Evolutionary conservation across 2,329 filamentous ascomycete species (phyloP).

Genomic region (Paramyrothecium roridum): DNA sequence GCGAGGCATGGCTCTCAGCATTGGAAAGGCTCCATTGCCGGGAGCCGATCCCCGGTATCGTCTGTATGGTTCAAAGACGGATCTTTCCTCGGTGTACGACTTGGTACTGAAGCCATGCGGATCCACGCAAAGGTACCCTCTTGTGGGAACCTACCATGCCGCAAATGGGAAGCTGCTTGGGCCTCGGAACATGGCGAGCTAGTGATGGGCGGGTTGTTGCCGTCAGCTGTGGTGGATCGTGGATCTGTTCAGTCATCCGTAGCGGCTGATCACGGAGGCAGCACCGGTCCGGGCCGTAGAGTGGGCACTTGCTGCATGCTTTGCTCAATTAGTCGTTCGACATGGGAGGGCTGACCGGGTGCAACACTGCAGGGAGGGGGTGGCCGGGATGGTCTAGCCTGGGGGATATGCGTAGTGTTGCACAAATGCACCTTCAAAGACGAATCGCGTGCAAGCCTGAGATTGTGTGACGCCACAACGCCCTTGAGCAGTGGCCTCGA

Average conservation of each 20-base stretch:
- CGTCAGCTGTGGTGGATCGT: slow-evolving; percentile 25
- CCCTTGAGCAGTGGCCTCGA: no score
- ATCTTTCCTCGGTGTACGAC: slow-evolving; percentile 26
- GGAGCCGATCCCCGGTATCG: slow-evolving; percentile 2
- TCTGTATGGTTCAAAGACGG: slow-evolving; percentile 25
- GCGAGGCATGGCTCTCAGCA: slow-evolving; percentile 21
- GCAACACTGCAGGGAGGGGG: not conserved
- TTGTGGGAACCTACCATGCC: slow-evolving; percentile 30
- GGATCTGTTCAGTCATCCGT: slow-evolving; percentile 28
- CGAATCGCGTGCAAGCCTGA: not conserved
- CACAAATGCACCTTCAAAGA: not conserved
- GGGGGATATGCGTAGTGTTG: not conserved
- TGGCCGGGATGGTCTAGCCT: no score
- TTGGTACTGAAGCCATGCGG: slow-evolving; percentile 22
- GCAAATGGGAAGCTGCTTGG: slow-evolving; percentile 21
- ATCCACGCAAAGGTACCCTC: slow-evolving; percentile 19
- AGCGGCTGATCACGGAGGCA: slow-evolving; percentile 1
- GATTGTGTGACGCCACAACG: no score
- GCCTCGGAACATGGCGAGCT: slow-evolving; percentile 27
- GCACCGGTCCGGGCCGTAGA: no score
- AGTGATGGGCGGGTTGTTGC: slow-evolving; percentile 26
- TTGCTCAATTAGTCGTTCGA: not conserved
- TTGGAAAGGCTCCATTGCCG: slow-evolving; percentile 13
- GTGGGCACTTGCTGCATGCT: not conserved
- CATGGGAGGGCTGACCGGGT: not conserved